A percentile compares a stretch with the other conserved stretches of the same genome.
phyloP scores from a whole-genome alignment of 2,329 filamentous ascomycete genomes.

The Colletotrichum higginsianum region DNA sequence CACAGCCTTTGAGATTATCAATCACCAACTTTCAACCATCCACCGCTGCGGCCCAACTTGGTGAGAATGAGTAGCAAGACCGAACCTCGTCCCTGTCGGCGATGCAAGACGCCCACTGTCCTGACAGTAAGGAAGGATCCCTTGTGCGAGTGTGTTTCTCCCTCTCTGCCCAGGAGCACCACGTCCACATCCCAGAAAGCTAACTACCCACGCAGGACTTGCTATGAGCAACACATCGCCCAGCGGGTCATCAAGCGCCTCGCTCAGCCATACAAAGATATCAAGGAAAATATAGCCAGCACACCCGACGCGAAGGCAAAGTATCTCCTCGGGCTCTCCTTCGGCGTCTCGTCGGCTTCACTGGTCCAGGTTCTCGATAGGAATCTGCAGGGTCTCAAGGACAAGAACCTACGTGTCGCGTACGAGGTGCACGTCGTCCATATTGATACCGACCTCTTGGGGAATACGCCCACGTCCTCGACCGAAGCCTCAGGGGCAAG shows the following conservation, averaged over 20 bases:
- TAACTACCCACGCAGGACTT: conserved; percentile 59
- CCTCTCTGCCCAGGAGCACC: conserved; percentile 3
- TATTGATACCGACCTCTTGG: conserved; percentile 61
- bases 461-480: conserved; percentile 8
- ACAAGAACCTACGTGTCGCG: conserved; percentile 73
- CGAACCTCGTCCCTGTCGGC: conserved; percentile 43
- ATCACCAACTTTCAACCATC: not conserved
- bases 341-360: conserved; percentile 84
- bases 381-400: conserved; percentile 76
- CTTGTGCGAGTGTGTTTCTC: conserved; percentile 46
- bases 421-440: conserved; percentile 78
- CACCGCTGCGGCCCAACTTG: conserved; percentile 1
- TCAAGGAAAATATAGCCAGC: conserved; percentile 45
- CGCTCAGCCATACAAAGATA: conserved; percentile 65
- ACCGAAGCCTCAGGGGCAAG: conserved; percentile 52
- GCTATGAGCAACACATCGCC: conserved; percentile 83
- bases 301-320: conserved; percentile 53
- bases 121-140: conserved; percentile 46
- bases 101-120: conserved; percentile 44
- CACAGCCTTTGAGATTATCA: not conserved
- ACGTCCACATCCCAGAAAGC: not conserved
- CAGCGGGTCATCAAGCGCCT: conserved; percentile 85
- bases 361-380: conserved; percentile 82
- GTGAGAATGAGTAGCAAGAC: conserved; percentile 28
- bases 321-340: conserved; percentile 85